phyloP scores from a whole-genome alignment of 2,329 filamentous ascomycete genomes.

The Didymella pinodella region DNA sequence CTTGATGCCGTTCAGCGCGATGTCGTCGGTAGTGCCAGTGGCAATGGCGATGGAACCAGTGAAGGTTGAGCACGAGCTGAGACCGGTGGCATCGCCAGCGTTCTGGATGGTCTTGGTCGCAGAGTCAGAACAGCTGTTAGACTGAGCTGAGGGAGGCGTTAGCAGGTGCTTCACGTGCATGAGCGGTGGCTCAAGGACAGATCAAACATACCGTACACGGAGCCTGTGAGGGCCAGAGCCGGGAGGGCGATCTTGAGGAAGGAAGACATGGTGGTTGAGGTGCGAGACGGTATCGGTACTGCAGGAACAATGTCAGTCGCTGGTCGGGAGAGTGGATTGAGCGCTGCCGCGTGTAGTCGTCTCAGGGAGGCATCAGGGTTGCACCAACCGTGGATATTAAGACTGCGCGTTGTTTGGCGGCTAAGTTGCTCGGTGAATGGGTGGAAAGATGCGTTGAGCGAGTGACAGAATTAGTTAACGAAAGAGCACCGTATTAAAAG shows the following conservation, averaged over 20 bases:
- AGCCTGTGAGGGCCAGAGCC: conserved; percentile 61
- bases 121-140: conserved; percentile 50
- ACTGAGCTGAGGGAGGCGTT: conserved; percentile 36
- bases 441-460: conserved; percentile 47
- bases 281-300: conserved; percentile 35
- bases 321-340: conserved; percentile 13
- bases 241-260: conserved; percentile 65
- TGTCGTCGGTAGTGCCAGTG: conserved; percentile 61
- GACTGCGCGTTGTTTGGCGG: conserved; percentile 42
- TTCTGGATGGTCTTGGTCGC: conserved; percentile 66
- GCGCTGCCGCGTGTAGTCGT: conserved; percentile 18
- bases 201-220: conserved; percentile 58
- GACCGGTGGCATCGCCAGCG: conserved; percentile 65
- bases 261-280: conserved; percentile 56
- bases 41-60: conserved; percentile 73
- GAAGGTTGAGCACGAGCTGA: conserved; percentile 72
- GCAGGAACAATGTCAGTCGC: conserved; percentile 17
- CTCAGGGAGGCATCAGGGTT: conserved; percentile 18
- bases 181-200: background rate
- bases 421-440: conserved; percentile 39
- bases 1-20: conserved; percentile 70
- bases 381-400: conserved; percentile 49
- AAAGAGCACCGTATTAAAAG: conserved; percentile 42
- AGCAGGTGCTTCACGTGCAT: conserved; percentile 21
- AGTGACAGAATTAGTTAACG: conserved; percentile 50